Base-by-base conservation (phyloP, 2,329 filamentous ascomycete genomes). In the Penicillium freii region DNA sequence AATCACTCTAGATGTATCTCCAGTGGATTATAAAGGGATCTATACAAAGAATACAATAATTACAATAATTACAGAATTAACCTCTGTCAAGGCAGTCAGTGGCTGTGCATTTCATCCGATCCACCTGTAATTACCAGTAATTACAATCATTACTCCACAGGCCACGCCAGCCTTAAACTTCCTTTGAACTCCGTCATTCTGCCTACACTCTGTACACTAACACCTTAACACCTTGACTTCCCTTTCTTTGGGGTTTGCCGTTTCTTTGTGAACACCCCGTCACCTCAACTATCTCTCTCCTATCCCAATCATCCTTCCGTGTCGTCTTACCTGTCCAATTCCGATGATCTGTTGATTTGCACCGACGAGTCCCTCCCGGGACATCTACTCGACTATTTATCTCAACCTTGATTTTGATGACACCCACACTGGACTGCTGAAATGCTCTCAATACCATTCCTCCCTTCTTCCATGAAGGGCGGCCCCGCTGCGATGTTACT, bases 361-460 rank as follows among this genome's bases (percentile, higher is more conserved):
- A 25, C 43, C 38, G 49, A 54, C 53, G 39, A 56, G 47, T 61
- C 62, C 63, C 62, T 54, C 48, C 40, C 42, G 57, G 65, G 66
- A 58, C 61, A 57, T 25, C 17, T 46, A 46, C 33, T 56, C 23
- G 17, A 48, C 49, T 53, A 43, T 13, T 49, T 51, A 39, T 49
- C 39, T 36, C 25, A 38, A 27, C 39, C 31, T 25, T 34, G 52
- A 50, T 54, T 51, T 50, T 38, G 45, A 33, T 59, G 34, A 39
- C 56, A 34, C 21, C 17, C 33, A 38, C 27, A 51, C 38, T 36
- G 23, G 47, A 40, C 38, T 29, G 23, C 39, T 53, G 23, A 57
- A 44, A 70, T 69, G 66, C 44, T 62, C 27, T 54, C 60, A 19
- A 62, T 66, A 53, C 61, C 58, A 51, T 62, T 52, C 40, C 47